Percentiles rank a stretch among this genome's conserved stretches.
Evolutionary conservation across 306 rosid species (phyloP).

Genomic region (Cyamopsis tetragonoloba): DNA sequence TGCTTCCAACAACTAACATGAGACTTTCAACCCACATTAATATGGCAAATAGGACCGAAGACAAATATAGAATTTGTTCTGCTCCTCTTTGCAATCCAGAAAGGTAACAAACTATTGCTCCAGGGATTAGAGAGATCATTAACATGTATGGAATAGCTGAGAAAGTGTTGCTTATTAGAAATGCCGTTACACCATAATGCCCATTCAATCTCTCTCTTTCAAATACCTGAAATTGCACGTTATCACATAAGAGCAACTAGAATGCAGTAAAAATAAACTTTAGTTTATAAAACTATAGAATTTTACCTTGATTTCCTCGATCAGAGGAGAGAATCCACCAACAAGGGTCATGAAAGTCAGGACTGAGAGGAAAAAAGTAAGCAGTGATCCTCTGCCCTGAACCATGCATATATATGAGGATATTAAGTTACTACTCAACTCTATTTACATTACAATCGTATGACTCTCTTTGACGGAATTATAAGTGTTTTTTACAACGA

Average conservation of each 20-base stretch:
- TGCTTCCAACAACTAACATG: slow-evolving; percentile 63
- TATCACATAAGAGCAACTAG: too few relatives aligned
- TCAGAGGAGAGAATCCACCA: slow-evolving; percentile 63
- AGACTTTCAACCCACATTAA: slow-evolving; percentile 58
- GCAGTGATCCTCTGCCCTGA: slow-evolving; percentile 55
- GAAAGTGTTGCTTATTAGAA: slow-evolving; percentile 41
- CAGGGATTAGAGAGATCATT: slow-evolving; percentile 46
- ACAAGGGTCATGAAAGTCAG: slow-evolving; percentile 55
- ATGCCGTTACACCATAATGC: slow-evolving; percentile 50
- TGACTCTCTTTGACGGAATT: too few relatives aligned
- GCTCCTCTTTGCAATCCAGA: slow-evolving; percentile 41
- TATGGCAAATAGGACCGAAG: slow-evolving; percentile 34
- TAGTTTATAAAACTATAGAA: not conserved
- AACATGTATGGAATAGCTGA: slow-evolving; percentile 51
- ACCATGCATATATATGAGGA: not conserved
- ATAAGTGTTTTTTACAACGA: too few relatives aligned
- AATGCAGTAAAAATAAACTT: too few relatives aligned
- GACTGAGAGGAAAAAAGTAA: slow-evolving; percentile 35
- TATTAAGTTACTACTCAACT: not conserved
- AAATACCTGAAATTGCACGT: slow-evolving; percentile 49
- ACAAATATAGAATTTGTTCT: slow-evolving; percentile 41
- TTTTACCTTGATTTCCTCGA: slow-evolving; percentile 63
- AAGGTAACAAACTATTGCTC: slow-evolving; percentile 49
- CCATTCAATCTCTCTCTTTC: slow-evolving; percentile 59
- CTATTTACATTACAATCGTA: too few relatives aligned